Evolutionary conservation across 495 filamentous ascomycete genomes (phyloP), one percentile per base, ranked within the genome.

Genomic region (Lophiotrema nucula): DNA sequence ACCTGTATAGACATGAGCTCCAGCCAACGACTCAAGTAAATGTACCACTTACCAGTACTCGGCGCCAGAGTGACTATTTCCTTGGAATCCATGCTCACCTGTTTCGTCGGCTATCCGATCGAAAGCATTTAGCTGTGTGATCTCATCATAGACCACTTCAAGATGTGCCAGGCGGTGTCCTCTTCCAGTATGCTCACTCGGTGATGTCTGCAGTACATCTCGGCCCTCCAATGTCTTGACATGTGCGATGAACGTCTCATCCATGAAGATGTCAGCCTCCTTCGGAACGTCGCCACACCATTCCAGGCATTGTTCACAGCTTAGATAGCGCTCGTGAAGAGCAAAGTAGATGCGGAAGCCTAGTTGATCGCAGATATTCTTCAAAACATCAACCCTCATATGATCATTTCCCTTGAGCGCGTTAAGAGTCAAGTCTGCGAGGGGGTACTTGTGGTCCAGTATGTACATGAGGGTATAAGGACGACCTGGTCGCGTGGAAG

Each of bases 381-480:
- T 49, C 19, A 81, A 58, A 27, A 50, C 53, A 28, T 62, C 55
- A 4, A 67, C 67, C 2, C 65, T 61, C 1, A 31, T 39, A 5
- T 60, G 48, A 53, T 83, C 81, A 2, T 49, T 47, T 0, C 67
- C 66, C 59, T 81, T 80, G n/a, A 82, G 57, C 0, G 50, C 59
- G 16, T 60, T 43, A 15, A 73, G 58, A 18, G 65, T 66, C 12
- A 80, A 64, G 46, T 66, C 75, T 13, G 69, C 67, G n/a, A 72
- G 68, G 4, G 78, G 74, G 58, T 83, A 82, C 47, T 75, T 45
- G 47, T 82, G 75, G 4, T 76, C 71, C 6, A 82, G 60, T 13
- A 70, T 33, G 57, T 76, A 77, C n/a, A 70, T 69, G 35, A 0
- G 54, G 31, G 1, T 26, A 19, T n/a, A 44, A 28, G 22, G 54